A percentile compares a stretch with the other conserved stretches of the same genome.
These are phyloP conservation scores for Eucalyptus tenuipes DNA, from an alignment of 345 rosid species.

Conservation along the genomic window DNA sequence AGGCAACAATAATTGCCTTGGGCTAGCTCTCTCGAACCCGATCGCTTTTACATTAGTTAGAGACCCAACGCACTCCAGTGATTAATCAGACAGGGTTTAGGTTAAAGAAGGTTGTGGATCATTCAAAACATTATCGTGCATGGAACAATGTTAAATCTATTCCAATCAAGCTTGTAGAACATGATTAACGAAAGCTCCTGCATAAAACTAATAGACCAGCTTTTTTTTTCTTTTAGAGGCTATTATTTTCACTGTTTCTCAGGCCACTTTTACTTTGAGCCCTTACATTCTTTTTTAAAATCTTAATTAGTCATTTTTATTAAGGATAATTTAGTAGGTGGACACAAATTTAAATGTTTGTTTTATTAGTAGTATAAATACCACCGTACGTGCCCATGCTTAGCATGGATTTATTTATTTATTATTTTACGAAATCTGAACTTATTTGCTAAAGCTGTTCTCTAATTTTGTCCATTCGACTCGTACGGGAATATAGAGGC, in stretches of 20 bases:
- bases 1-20: background rate
- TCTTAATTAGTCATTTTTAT: background rate
- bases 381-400: background rate
- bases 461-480: background rate
- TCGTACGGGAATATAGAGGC: background rate
- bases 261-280: background rate
- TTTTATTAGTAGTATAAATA: background rate
- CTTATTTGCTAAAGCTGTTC: background rate
- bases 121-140: background rate
- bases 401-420: background rate
- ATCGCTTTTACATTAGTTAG: background rate
- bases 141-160: background rate
- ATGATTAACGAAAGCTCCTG: background rate
- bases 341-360: background rate
- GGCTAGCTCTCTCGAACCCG: background rate
- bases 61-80: fast-evolving
- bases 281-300: background rate
- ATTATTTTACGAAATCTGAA: background rate
- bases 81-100: background rate
- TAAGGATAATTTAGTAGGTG: background rate
- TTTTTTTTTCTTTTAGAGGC: background rate
- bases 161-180: background rate
- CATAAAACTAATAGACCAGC: background rate
- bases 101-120: background rate
- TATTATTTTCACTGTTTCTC: background rate